These are phyloP conservation scores for Recurvomyces mirabilis DNA, from an alignment of 495 filamentous ascomycete genomes.

Conservation along the genomic window DNA sequence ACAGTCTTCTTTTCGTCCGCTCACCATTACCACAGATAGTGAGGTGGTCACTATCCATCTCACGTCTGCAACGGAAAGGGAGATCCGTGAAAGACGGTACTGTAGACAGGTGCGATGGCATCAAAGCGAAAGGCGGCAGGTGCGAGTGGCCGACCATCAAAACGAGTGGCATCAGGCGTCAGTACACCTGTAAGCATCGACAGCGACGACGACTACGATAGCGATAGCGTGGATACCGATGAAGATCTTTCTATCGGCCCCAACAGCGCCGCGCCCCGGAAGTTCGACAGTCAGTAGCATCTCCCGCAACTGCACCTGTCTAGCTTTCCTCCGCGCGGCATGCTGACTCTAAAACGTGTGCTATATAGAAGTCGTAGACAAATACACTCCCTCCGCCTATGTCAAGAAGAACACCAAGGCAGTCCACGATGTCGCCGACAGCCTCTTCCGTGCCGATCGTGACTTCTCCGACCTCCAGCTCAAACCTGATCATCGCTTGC, in stretches of 20 bases:
- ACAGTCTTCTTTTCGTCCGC: background rate
- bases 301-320: too few relatives aligned
- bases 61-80: background rate
- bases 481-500: constrained; percentile 77
- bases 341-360: too few relatives aligned
- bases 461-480: constrained; percentile 73
- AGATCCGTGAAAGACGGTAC: background rate
- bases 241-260: constrained; percentile 2
- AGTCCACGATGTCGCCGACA: constrained; percentile 32
- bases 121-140: constrained; percentile 24
- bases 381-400: constrained; percentile 20
- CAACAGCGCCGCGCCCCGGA: constrained; percentile 9
- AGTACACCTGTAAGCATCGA: constrained; percentile 22
- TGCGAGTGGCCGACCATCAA: constrained; percentile 14
- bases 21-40: too few relatives aligned
- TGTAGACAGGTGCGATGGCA: too few relatives aligned
- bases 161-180: constrained; percentile 23
- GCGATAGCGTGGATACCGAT: constrained; percentile 13
- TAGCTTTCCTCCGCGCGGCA: too few relatives aligned
- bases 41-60: too few relatives aligned
- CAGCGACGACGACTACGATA: constrained; percentile 21
- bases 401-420: constrained; percentile 1
- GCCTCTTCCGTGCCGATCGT: constrained; percentile 47
- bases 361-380: constrained; percentile 13
- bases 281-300: constrained; percentile 12